Evolutionary conservation across 257 asterid species (phyloP), one percentile per base, ranked within the genome.

Genomic region (Sherardia arvensis): DNA sequence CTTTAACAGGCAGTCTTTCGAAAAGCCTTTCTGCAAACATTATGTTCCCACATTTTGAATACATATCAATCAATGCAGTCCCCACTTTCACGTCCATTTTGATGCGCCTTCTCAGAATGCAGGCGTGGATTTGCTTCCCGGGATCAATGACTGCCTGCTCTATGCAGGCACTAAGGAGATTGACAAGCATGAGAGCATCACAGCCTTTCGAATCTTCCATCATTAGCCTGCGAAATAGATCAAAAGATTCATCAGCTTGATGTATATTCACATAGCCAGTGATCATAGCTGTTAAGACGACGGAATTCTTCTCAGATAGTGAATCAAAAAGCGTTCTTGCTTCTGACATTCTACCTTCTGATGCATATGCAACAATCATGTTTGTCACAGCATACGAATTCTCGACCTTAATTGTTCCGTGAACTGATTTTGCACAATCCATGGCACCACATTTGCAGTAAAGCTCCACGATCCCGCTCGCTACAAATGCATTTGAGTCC

Each of bases 51-150:
- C 99, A 84, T 71, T 92, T 89, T 2, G 97, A 79, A 60, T 92
- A 92, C 94, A 84, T 87, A 71, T 92, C 99, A 43, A 89, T 76
- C 74, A 87, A 45, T 9, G 96, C 82, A 66, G 90, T 81, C 8
- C 53, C 49, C 45, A 74, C 71, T 68, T 85, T 85, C 78, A 77
- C 86, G 22, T 89, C 85, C 78, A 76, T 57, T 66, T 66, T 34
- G 21, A 76, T 63, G 36, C 79, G 84, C 17, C 14, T 75, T 70
- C 88, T 77, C 78, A 84, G 45, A 10, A 81, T 62, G 69, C 69
- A 79, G 18, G 94, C 90, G 58, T 92, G 99, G 32, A 83, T 89
- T 74, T 89, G 95, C 70, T 85, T 84, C 27, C 99, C 99, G 0
- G 77, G 87, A 69, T 79, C 83, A 15, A 80, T 47, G 14, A 81